Percentiles rank a stretch among this genome's conserved stretches.
Conservation (phyloP, 139 green algal species). For the Parachlorella kessleri region DNA sequence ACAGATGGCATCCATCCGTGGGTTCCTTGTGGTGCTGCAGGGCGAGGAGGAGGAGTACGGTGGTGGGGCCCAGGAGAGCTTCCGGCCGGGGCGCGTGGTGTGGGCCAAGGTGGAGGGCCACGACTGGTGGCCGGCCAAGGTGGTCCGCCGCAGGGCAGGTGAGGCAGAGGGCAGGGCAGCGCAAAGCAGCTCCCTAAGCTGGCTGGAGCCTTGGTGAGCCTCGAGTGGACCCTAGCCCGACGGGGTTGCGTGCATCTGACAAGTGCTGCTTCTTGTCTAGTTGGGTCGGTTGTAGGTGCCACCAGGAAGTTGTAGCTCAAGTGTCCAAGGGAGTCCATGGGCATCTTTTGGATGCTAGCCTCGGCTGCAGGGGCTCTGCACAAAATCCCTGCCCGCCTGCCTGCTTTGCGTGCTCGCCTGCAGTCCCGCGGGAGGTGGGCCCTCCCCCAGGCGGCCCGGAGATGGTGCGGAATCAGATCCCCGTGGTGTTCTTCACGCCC, state of each 20-base stretch:
- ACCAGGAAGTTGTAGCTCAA: too few species aligned
- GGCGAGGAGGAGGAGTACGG: constrained; percentile 41
- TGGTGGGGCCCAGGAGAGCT: constrained; percentile 14
- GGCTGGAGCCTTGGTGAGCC: too few species aligned
- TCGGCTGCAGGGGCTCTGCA: too few species aligned
- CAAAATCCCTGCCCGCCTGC: neutral
- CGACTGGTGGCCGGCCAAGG: constrained; percentile 89
- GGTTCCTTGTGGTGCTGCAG: neutral
- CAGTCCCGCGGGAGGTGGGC: constrained; percentile 82
- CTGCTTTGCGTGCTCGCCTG: neutral
- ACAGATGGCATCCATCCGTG: too few species aligned
- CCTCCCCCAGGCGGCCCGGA: constrained; percentile 61
- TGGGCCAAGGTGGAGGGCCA: constrained; percentile 94
- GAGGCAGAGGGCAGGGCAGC: too few species aligned
- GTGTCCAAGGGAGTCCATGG: too few species aligned
- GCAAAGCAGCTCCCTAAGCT: too few species aligned
- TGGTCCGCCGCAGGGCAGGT: constrained; percentile 75
- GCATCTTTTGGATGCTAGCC: too few species aligned
- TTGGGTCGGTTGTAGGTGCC: too few species aligned
- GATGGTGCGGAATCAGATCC: constrained; percentile 68
- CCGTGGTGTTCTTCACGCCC: constrained; percentile 90
- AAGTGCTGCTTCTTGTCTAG: too few species aligned
- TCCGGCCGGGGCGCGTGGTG: constrained; percentile 78
- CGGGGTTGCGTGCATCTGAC: too few species aligned
- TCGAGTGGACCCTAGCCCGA: too few species aligned